Percentiles rank a stretch among this genome's conserved stretches.
Evolutionary conservation across 129 eudicot species (phyloP).

Genomic region (Kitagawia praeruptora): DNA sequence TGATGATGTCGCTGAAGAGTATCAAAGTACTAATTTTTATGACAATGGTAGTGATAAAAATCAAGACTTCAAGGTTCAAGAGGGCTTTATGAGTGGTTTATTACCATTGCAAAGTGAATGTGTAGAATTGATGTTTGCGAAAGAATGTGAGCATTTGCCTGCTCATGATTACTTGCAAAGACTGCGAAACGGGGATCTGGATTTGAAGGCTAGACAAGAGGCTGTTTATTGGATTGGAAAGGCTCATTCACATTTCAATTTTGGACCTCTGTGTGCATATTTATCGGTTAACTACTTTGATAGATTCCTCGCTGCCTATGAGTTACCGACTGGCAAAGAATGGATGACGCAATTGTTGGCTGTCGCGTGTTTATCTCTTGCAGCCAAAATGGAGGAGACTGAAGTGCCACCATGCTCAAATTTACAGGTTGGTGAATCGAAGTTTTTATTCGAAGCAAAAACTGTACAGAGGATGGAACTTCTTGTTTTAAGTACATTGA

Average conservation of each 20-base stretch:
- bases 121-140: conserved; percentile 34
- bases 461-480: too few species aligned
- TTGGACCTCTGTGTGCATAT: conserved; percentile 18
- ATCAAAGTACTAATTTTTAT: conserved; percentile 22
- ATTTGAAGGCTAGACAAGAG: too few species aligned
- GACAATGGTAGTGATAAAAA: conserved; percentile 22
- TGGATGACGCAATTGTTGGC: conserved; percentile 75
- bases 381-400: conserved; percentile 61
- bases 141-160: conserved; percentile 16
- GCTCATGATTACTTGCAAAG: neutral
- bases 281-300: too few species aligned
- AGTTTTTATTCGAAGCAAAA: too few species aligned
- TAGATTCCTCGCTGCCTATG: conserved; percentile 56
- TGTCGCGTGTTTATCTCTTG: conserved; percentile 57
- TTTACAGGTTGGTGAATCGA: too few species aligned
- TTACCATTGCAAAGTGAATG: conserved; percentile 34
- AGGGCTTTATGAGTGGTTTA: neutral
- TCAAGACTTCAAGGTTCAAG: conserved; percentile 18
- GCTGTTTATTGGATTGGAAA: too few species aligned
- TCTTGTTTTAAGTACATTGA: too few species aligned
- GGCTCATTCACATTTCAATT: too few species aligned
- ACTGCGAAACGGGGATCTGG: too few species aligned
- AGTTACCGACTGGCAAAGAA: conserved; percentile 55
- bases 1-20: conserved; percentile 21
- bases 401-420: too few species aligned